A percentile compares a stretch with the other conserved stretches of the same genome.
These are phyloP conservation scores for Starmerella apis DNA, from an alignment of 805 yeast species.

Conservation along the genomic window DNA sequence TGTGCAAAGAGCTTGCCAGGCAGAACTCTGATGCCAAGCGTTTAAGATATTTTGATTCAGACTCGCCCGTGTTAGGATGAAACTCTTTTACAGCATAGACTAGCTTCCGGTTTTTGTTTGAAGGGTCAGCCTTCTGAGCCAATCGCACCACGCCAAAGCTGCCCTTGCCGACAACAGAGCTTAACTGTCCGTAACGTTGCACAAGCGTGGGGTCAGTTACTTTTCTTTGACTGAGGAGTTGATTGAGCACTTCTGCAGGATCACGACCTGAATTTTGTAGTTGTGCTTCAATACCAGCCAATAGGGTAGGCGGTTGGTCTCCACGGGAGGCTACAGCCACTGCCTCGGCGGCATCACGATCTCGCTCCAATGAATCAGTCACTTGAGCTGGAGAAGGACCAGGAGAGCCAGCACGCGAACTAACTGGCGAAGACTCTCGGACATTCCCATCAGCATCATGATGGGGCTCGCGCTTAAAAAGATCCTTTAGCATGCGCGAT, in stretches of 20 bases:
- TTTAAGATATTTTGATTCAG: slow-evolving; percentile 46
- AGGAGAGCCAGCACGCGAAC: slow-evolving; percentile 11
- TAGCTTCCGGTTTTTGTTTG: slow-evolving; percentile 33
- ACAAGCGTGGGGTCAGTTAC: slow-evolving; percentile 38
- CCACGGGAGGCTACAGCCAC: slow-evolving; percentile 13
- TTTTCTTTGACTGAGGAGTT: slow-evolving; percentile 6
- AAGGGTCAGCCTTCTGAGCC: slow-evolving; percentile 49
- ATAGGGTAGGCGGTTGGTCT: slow-evolving; percentile 23
- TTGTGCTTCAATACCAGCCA: slow-evolving; percentile 18
- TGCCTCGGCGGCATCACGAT: slow-evolving; percentile 22
- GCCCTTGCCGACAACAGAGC: slow-evolving; percentile 84
- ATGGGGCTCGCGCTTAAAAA: slow-evolving; percentile 22
- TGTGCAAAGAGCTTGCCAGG: slow-evolving; percentile 64
- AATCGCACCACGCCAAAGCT: slow-evolving; percentile 86
- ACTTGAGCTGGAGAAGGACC: slow-evolving; percentile 5
- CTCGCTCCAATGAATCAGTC: slow-evolving; percentile 14
- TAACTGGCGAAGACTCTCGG: slow-evolving; percentile 4
- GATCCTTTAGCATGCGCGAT: slow-evolving; percentile 22
- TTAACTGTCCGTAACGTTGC: slow-evolving; percentile 87
- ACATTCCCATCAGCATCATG: slow-evolving; percentile 7
- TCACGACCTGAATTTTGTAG: slow-evolving; percentile 16
- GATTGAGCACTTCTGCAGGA: slow-evolving; percentile 21
- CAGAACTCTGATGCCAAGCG: slow-evolving; percentile 84
- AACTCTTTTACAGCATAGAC: slow-evolving; percentile 67
- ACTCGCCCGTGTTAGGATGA: slow-evolving; percentile 48